Percentiles rank a stretch among this genome's conserved stretches.
Conservation (phyloP, 208 protist species). For the Leishmania lainsoni region DNA sequence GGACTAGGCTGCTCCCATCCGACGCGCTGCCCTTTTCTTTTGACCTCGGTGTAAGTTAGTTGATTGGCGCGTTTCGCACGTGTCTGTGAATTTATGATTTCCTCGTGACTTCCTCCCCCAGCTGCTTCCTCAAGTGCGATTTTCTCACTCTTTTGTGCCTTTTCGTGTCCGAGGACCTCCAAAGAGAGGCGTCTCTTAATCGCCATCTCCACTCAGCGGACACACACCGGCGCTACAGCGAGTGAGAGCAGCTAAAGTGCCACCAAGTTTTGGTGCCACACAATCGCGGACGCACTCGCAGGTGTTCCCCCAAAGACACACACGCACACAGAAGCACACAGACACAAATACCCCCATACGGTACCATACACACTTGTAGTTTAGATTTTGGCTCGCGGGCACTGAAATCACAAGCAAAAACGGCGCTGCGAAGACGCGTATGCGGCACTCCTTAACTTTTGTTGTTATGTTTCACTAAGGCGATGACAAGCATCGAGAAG, state of each 20-base stretch:
- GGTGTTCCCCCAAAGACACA: not conserved
- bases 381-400: not conserved
- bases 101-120: not conserved
- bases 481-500: slow-evolving; percentile 98
- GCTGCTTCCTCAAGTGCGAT: not conserved
- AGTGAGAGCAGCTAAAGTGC: not conserved
- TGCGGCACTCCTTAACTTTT: not conserved
- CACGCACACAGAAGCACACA: not conserved
- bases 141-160: not conserved
- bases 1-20: not conserved
- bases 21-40: not conserved
- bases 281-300: not conserved
- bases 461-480: not conserved
- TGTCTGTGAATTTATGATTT: not conserved
- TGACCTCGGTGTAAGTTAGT: not conserved
- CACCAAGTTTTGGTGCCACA: not conserved
- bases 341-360: not conserved
- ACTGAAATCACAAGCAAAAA: not conserved
- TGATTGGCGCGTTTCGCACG: not conserved
- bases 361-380: not conserved
- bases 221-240: not conserved
- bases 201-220: not conserved
- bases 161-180: not conserved
- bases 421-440: not conserved
- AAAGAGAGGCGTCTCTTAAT: not conserved